Conservation (phyloP, 1,139 yeast genomes). For the Taiozyma sp. region DNA sequence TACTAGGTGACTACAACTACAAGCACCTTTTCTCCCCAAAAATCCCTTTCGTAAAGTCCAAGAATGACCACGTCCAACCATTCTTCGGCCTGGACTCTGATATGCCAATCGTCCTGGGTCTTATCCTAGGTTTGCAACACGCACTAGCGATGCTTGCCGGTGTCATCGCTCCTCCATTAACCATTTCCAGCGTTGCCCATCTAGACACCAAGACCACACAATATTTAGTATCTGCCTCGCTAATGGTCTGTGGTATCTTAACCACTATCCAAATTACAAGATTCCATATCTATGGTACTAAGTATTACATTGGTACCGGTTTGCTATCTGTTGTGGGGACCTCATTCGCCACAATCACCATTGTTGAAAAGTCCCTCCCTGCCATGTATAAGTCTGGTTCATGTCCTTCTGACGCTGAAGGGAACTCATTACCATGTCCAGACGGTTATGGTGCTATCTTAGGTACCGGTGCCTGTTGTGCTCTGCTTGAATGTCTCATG, state of each 20-base stretch:
- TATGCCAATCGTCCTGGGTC: slow-evolving; percentile 72
- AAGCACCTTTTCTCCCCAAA: slow-evolving; percentile 70
- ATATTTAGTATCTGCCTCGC: slow-evolving; percentile 71
- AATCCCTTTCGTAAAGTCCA: slow-evolving; percentile 46
- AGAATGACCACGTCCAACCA: slow-evolving; percentile 43
- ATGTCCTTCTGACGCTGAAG: slow-evolving; percentile 55
- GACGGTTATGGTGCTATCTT: slow-evolving; percentile 81
- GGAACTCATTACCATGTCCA: slow-evolving; percentile 71
- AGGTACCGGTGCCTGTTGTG: slow-evolving; percentile 71
- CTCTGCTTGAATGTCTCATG: slow-evolving; percentile 61
- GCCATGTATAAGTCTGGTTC: slow-evolving; percentile 69
- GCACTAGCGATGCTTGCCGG: slow-evolving; percentile 89
- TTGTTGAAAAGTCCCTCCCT: slow-evolving; percentile 71
- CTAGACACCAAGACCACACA: slow-evolving; percentile 45
- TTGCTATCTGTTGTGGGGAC: slow-evolving; percentile 85
- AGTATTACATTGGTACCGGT: slow-evolving; percentile 81
- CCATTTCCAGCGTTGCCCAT: slow-evolving; percentile 61
- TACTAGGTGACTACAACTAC: slow-evolving; percentile 81
- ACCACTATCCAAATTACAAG: slow-evolving; percentile 76
- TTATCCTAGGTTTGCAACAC: slow-evolving; percentile 80
- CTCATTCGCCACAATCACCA: slow-evolving; percentile 79
- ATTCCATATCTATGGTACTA: slow-evolving; percentile 64
- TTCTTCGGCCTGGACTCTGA: slow-evolving; percentile 75
- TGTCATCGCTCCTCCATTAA: slow-evolving; percentile 73
- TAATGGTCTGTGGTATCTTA: slow-evolving; percentile 69